Evolutionary conservation across 495 filamentous ascomycete species (phyloP).

Genomic region (Neurospora discreta): DNA sequence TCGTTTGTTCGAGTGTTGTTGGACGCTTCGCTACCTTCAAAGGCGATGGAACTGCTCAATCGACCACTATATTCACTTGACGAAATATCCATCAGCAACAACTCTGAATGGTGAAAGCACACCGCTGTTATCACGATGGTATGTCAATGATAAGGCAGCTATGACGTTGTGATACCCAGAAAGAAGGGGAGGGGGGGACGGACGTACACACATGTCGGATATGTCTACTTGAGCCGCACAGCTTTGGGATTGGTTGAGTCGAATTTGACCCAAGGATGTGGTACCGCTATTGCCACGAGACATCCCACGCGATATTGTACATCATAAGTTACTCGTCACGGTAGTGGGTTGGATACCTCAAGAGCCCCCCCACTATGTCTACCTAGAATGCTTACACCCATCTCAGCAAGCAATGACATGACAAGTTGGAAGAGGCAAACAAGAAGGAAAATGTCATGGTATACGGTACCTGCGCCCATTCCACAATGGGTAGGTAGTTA

Average conservation of each 20-base stretch:
- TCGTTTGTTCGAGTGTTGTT: neutral
- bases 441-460: neutral
- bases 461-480: neutral
- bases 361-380: neutral
- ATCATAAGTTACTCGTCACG: neutral
- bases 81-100: neutral
- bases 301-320: neutral
- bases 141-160: neutral
- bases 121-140: neutral
- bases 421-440: neutral
- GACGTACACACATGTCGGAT: neutral
- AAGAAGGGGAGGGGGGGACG: too few relatives aligned
- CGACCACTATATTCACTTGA: neutral
- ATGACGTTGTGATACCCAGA: neutral
- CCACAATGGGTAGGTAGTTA: neutral
- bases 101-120: neutral
- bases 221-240: neutral
- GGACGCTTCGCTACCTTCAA: neutral
- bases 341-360: neutral
- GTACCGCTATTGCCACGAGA: neutral
- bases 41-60: neutral
- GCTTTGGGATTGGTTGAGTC: neutral
- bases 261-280: neutral
- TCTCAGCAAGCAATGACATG: neutral
- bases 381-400: neutral